These are phyloP conservation scores for Symbiodinium pilosum DNA, from an alignment of 73 alveolate species.

Conservation along the genomic window DNA sequence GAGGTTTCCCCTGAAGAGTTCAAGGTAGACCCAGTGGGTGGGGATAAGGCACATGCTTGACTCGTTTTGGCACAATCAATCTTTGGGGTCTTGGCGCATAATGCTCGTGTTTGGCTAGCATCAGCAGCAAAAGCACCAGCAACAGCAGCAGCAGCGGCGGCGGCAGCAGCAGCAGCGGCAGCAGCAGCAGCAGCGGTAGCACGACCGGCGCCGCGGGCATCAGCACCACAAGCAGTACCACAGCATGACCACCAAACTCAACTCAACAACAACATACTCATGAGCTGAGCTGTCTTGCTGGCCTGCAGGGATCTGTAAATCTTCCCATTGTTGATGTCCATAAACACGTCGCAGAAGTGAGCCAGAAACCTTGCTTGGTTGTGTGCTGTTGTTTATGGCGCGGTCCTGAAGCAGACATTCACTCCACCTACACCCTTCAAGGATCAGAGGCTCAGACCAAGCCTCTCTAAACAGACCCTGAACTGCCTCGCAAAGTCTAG, in stretches of 20 bases:
- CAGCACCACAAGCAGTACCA: background rate
- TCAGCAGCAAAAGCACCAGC: background rate
- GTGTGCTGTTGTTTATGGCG: too few species aligned
- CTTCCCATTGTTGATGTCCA: slow-evolving; percentile 62
- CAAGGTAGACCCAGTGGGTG: too few species aligned
- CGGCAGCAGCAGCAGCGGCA: background rate
- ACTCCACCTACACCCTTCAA: too few species aligned
- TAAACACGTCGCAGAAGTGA: slow-evolving; percentile 89
- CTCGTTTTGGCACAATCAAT: too few species aligned
- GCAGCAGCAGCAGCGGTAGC: background rate
- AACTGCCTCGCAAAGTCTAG: too few species aligned
- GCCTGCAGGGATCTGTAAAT: slow-evolving; percentile 91
- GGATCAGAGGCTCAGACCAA: too few species aligned
- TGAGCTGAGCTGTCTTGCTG: background rate
- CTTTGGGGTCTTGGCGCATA: too few species aligned
- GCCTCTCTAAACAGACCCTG: too few species aligned
- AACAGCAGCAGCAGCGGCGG: background rate
- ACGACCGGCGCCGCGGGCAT: background rate
- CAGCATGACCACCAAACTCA: background rate
- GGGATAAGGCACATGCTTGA: too few species aligned
- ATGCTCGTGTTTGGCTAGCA: too few species aligned
- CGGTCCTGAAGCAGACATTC: too few species aligned
- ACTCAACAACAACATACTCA: background rate
- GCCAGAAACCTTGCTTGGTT: slow-evolving; percentile 48
- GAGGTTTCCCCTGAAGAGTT: too few species aligned